Percentiles rank a stretch among this genome's conserved stretches.
Conservation (phyloP, 2,329 filamentous ascomycete genomes). For the Phoma herbarum region DNA sequence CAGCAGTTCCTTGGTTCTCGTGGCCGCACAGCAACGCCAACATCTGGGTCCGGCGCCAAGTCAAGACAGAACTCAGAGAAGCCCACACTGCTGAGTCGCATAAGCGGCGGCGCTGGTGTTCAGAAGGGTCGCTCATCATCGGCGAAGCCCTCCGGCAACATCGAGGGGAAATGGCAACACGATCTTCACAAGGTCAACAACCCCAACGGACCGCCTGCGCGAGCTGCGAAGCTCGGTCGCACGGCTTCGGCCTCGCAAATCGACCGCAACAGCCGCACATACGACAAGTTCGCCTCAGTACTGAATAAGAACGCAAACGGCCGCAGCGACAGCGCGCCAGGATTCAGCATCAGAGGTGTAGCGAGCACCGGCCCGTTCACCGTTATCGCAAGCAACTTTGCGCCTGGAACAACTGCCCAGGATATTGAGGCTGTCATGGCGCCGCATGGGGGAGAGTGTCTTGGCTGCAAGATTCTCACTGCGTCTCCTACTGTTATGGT, state of each 20-base stretch:
- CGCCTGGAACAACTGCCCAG: conserved; percentile 79
- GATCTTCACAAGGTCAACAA: conserved; percentile 67
- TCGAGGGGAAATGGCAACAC: conserved; percentile 75
- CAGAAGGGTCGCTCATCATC: conserved; percentile 67
- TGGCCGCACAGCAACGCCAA: conserved; percentile 63
- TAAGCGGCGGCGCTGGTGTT: conserved; percentile 72
- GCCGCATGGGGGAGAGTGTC: conserved; percentile 71
- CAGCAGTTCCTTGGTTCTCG: conserved; percentile 70
- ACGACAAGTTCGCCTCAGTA: conserved; percentile 52
- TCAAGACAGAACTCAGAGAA: conserved; percentile 55
- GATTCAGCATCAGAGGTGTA: conserved; percentile 75
- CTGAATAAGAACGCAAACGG: conserved; percentile 36
- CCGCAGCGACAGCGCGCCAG: conserved; percentile 44
- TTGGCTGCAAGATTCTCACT: conserved; percentile 73
- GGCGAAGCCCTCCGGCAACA: conserved; percentile 61
- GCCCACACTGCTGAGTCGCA: conserved; percentile 71
- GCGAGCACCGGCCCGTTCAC: conserved; percentile 70
- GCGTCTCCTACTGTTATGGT: conserved; percentile 76
- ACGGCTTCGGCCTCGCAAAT: conserved; percentile 52
- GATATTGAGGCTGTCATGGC: conserved; percentile 85
- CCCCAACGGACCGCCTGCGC: conserved; percentile 47
- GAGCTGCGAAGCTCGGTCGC: conserved; percentile 45
- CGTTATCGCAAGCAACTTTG: conserved; percentile 83
- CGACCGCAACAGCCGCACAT: conserved; percentile 54
- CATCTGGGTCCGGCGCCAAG: conserved; percentile 57